Evolutionary conservation across 768 basidiomycete species (phyloP).

Genomic region (Boletus pseudopeckii): DNA sequence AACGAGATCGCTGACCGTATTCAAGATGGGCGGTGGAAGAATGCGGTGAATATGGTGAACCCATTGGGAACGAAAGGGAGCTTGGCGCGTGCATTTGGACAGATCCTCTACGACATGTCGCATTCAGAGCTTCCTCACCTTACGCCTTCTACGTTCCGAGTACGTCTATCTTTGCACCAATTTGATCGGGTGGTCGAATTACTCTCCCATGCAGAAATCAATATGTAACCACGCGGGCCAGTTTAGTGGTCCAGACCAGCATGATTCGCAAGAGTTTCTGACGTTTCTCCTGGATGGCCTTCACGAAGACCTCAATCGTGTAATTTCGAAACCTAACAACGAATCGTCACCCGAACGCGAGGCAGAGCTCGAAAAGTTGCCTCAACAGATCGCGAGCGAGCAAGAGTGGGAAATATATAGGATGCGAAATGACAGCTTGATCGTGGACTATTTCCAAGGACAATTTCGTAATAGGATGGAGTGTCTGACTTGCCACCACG

Average conservation of each 20-base stretch:
- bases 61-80: conserved; percentile 84
- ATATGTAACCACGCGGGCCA: conserved; percentile 60
- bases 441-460: conserved; percentile 97
- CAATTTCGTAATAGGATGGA: conserved; percentile 89
- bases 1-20: conserved; percentile 1
- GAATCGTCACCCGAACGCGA: conserved; percentile 76
- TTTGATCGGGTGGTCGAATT: not conserved
- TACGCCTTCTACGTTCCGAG: conserved; percentile 80
- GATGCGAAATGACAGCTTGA: conserved; percentile 85
- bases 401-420: conserved; percentile 92
- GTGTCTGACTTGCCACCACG: conserved; percentile 88
- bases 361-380: conserved; percentile 81
- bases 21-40: conserved; percentile 76
- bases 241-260: conserved; percentile 86
- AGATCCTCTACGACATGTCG: conserved; percentile 83
- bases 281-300: conserved; percentile 90
- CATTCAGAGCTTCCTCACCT: conserved; percentile 80
- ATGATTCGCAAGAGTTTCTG: conserved; percentile 97
- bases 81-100: conserved; percentile 78
- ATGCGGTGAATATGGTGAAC: conserved; percentile 80
- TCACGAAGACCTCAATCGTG: conserved; percentile 83
- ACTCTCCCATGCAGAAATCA: conserved; percentile 42
- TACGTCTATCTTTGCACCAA: conserved; percentile 40
- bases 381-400: conserved; percentile 84
- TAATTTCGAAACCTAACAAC: conserved; percentile 66